These are phyloP conservation scores for Penicillium canescens DNA, from an alignment of 495 filamentous ascomycete genomes.

Conservation along the genomic window DNA sequence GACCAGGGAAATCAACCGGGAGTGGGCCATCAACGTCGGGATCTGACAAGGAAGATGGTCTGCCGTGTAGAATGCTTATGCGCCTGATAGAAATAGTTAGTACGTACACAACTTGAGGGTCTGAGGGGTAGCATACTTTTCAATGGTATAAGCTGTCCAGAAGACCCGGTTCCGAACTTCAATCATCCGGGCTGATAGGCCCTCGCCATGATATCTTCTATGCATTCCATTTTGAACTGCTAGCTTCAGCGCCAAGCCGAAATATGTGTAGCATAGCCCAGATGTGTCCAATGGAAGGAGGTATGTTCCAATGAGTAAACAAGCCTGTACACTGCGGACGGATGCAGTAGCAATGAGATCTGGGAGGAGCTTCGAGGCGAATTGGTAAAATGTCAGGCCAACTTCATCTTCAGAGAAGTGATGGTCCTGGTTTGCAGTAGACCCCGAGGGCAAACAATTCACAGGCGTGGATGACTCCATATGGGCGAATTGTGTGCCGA, in stretches of 20 bases:
- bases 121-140: slow-evolving; percentile 32
- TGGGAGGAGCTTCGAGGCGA: slow-evolving; percentile 48
- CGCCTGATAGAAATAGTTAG: slow-evolving; percentile 25
- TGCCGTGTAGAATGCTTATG: slow-evolving; percentile 48
- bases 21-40: slow-evolving; percentile 48
- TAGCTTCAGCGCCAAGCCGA: slow-evolving; percentile 49
- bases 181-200: slow-evolving; percentile 40
- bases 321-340: slow-evolving; percentile 53
- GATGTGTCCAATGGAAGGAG: slow-evolving; percentile 50
- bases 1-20: slow-evolving; percentile 44
- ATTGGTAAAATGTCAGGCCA: slow-evolving; percentile 53
- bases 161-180: slow-evolving; percentile 52
- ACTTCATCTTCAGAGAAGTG: slow-evolving; percentile 53
- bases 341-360: slow-evolving; percentile 56
- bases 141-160: slow-evolving; percentile 54
- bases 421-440: slow-evolving; percentile 37
- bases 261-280: slow-evolving; percentile 53
- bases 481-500: slow-evolving; percentile 56
- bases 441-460: slow-evolving; percentile 33
- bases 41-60: slow-evolving; percentile 45
- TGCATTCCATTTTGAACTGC: slow-evolving; percentile 59
- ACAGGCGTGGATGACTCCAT: slow-evolving; percentile 48
- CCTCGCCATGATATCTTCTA: slow-evolving; percentile 47
- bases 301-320: slow-evolving; percentile 51
- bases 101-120: neutral